Base-by-base conservation (phyloP, 805 yeast genomes). In the Ogataea paraovalis region DNA sequence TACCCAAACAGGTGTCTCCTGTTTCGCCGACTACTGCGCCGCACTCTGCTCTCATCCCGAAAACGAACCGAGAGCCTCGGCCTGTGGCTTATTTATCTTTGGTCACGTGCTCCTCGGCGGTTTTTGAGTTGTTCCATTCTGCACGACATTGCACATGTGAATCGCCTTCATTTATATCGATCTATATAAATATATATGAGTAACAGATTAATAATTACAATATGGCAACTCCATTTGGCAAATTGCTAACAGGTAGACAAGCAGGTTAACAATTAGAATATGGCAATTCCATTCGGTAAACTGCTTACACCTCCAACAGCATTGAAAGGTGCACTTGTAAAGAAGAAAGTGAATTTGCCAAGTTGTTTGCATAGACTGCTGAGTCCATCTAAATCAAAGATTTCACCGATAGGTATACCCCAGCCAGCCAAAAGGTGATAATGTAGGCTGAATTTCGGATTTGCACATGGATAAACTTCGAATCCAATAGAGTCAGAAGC, bases 241-340 rank as follows among this genome's bases (percentile, higher is more conserved):
- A 53, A 12, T 68, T 56, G 14, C 70, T 62, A 3, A 67, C 68
- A 22, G n/a, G n/a, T n/a, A n/a, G n/a, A n/a, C n/a, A n/a, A n/a
- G n/a, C n/a, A n/a, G n/a, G n/a, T n/a, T n/a, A n/a, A n/a, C n/a
- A n/a, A n/a, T n/a, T n/a, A 30, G 34, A 52, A 52, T 4, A 52
- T 52, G 25, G 75, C 79, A 10, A 76, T 75, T 1, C 82, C 78
- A 55, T 78, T 75, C 1, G 70, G 67, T 8, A 65, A 53, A 12
- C 69, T 56, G 14, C 70, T 62, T 2, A 67, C 68, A 22, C 70
- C 70, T 13, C 70, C 69, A 5, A 57, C 57, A 7, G 61, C 59
- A 39, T 67, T 65, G 45, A 63, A 52, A 20, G 71, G 71, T 14
- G 63, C 67, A 25, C 59, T 52, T 12, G 66, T 54, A 41, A 66